Percentiles rank a stretch among this genome's conserved stretches.
Conservation (phyloP, 805 yeast genomes). For the Starmerella asiatica region DNA sequence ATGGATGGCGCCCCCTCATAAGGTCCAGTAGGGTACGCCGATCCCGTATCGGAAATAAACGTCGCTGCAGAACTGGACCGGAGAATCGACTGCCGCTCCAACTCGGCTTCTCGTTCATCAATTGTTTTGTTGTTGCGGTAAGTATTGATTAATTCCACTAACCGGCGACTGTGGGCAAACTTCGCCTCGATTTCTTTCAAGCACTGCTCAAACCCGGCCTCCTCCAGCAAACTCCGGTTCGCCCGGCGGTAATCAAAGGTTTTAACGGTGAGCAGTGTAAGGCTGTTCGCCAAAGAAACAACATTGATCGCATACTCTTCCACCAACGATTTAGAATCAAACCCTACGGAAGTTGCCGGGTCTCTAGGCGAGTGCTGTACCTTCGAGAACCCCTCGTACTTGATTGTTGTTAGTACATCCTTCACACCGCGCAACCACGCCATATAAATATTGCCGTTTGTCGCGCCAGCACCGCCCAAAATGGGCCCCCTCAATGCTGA, state of each 20-base stretch:
- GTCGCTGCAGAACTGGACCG: neutral
- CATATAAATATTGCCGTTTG: neutral
- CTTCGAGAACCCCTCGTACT: neutral
- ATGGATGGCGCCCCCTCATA: neutral
- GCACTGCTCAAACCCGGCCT: slow-evolving; percentile 35
- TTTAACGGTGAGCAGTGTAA: slow-evolving; percentile 27
- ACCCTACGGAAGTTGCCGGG: neutral
- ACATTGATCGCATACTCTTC: slow-evolving; percentile 61
- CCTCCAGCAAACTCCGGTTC: slow-evolving; percentile 45
- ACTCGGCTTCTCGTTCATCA: slow-evolving; percentile 28
- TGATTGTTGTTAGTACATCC: neutral
- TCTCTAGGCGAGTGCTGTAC: neutral
- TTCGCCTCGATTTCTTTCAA: slow-evolving; percentile 1
- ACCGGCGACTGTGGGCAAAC: slow-evolving; percentile 24
- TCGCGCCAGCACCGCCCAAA: neutral
- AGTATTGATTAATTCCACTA: slow-evolving; percentile 39
- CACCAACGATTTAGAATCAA: slow-evolving; percentile 41
- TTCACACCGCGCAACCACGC: neutral
- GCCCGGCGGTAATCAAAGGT: slow-evolving; percentile 34
- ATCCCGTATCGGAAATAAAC: too few species aligned
- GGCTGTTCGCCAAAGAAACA: slow-evolving; percentile 53
- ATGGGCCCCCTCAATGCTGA: neutral
- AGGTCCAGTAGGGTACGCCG: slow-evolving; percentile 2
- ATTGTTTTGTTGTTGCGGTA: slow-evolving; percentile 43
- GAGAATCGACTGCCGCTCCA: neutral